Base-by-base conservation (phyloP, 2,329 filamentous ascomycete species). In the Pseudogymnoascus sp. region DNA sequence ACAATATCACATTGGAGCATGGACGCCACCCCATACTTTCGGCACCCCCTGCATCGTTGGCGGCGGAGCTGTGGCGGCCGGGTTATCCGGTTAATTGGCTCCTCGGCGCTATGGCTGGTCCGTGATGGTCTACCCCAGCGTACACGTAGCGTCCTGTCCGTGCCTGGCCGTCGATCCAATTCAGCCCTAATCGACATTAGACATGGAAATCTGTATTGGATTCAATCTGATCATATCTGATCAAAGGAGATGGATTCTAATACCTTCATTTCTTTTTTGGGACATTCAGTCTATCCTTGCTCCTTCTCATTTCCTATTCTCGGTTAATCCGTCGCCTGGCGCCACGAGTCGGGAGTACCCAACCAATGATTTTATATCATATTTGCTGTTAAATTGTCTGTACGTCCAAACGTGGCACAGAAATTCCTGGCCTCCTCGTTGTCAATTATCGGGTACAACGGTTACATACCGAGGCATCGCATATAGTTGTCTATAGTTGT, bases 11-110 rank as follows among this genome's bases (percentile, higher is more conserved):
- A 47, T 15, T n/a, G n/a, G n/a, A n/a, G n/a, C n/a, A 15, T 8
- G n/a, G 13, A 53, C 47, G 47, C 47, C 47, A 53, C n/a, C 47
- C 47, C 47, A 53, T 31, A 53, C 47, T 53, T 53, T 53, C 26
- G 47, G n/a, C 10, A 2, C 9, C 47, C 47, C 47, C 47, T 53
- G 47, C 47, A 53, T 53, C 13, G 9, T 31, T 33, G 26, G 47
- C 31, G 9, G 31, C 11, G 15, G 10, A 50, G 13, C 23, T 31
- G 47, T 33, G 47, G 47, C 47, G 26, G 26, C 26, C 47, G 26
- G 47, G 47, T 53, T 53, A 23, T 53, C 23, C 26, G n/a, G n/a
- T n/a, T n/a, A n/a, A n/a, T n/a, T n/a, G n/a, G n/a, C n/a, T n/a
- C n/a, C n/a, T n/a, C n/a, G n/a, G n/a, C n/a, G n/a, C n/a, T n/a